Base-by-base conservation (phyloP, 2,329 filamentous ascomycete genomes). In the Xylaria sp. region DNA sequence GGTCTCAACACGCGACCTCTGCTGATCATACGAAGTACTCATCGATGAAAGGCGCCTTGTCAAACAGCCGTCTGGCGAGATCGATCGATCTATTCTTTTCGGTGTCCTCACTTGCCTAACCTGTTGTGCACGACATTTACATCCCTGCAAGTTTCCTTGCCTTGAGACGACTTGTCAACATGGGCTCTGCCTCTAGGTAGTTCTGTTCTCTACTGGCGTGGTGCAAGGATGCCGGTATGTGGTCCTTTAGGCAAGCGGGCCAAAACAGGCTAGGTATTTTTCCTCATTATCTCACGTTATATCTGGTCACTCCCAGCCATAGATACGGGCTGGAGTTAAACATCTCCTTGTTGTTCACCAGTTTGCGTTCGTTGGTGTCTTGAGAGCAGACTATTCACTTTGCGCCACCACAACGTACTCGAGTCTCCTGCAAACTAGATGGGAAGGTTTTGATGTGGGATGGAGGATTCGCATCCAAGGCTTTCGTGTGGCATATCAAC, bases 231-330 rank as follows among this genome's bases (percentile, higher is more conserved):
- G 8, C 51, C 34, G 39, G 35, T 44, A 37, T 23, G 23, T 4
- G 54, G n/a, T 57, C 34, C 56, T 48, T n/a, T 30, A 30, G 23
- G 5, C 42, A 46, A 16, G 42, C 3, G 5, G 5, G 13, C 42
- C 19, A 39, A 7, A 11, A 34, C 34, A 52, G 19, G 35, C 42
- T 55, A 42, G 47, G 39, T 54, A 54, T 44, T 35, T 54, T n/a
- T 48, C 19, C 34, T 57, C 42, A 18, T 47, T 44, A 52, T 39
- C 35, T 48, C 37, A 13, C 16, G 35, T 13, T 16, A 63, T 56
- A 61, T 55, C 19, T 54, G 59, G 56, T 60, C 60, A 47, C 35
- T 47, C 30, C 46, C 9, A 8, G 42, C 19, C 16, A 16, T 4
- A 16, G 18, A 19, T 39, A 44, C 54, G 35, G 44, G 23, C 13